Conservation (phyloP, 2,329 filamentous ascomycete genomes). For the Colletotrichum sp. region DNA sequence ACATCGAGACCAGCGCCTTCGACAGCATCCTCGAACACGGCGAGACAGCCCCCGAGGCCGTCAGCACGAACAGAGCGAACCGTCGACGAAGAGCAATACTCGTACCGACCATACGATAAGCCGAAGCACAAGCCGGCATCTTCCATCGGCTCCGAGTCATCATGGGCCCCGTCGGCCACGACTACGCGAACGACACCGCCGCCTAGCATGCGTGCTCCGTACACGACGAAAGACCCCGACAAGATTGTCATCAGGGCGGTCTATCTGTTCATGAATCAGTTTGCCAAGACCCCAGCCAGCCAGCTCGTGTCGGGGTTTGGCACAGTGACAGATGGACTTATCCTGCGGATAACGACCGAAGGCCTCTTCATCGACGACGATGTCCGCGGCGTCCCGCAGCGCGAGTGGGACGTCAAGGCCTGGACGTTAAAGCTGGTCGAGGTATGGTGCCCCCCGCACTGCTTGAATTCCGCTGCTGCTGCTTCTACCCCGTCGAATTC, state of each 20-base stretch:
- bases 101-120: constrained; percentile 79
- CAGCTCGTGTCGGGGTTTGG: constrained; percentile 86
- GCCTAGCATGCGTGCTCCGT: constrained; percentile 77
- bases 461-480: constrained; percentile 51
- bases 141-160: constrained; percentile 78
- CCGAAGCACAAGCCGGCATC: constrained; percentile 70
- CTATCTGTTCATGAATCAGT: constrained; percentile 90
- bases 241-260: constrained; percentile 97
- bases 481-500: constrained; percentile 44
- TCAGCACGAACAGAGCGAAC: constrained; percentile 66
- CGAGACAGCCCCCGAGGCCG: constrained; percentile 47
- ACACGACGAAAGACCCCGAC: constrained; percentile 87
- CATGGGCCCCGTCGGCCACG: constrained; percentile 83
- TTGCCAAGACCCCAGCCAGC: constrained; percentile 86
- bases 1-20: constrained; percentile 27
- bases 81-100: constrained; percentile 71
- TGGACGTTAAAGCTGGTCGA: constrained; percentile 96
- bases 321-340: constrained; percentile 87
- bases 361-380: constrained; percentile 98
- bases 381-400: constrained; percentile 85
- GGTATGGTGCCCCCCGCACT: constrained; percentile 78
- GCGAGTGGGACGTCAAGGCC: constrained; percentile 98
- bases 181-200: constrained; percentile 86
- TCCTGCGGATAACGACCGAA: constrained; percentile 90
- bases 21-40: constrained; percentile 18